These are phyloP conservation scores for Chalaropsis thielavioides DNA, from an alignment of 2,329 filamentous ascomycete species.

Conservation along the genomic window DNA sequence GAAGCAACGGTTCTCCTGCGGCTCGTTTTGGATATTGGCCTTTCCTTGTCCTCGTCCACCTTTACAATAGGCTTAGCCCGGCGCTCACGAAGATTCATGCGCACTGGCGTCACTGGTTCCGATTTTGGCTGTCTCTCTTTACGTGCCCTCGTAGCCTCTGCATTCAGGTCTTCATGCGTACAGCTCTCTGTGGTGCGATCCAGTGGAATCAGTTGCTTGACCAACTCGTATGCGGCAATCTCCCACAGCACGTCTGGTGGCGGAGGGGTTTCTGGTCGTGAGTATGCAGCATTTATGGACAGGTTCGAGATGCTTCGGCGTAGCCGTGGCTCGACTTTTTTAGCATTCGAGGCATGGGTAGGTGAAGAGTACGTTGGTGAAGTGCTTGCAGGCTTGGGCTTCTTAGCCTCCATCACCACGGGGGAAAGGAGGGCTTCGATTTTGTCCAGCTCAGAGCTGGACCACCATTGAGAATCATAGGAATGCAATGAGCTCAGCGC, in stretches of 20 bases:
- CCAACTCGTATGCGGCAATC: slow-evolving; percentile 67
- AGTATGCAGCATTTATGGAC: slow-evolving; percentile 26
- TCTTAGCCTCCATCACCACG: slow-evolving; percentile 34
- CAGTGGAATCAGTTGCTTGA: slow-evolving; percentile 64
- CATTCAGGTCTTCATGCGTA: slow-evolving; percentile 62
- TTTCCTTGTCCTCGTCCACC: slow-evolving; percentile 31
- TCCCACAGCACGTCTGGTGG: slow-evolving; percentile 76
- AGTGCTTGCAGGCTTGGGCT: slow-evolving; percentile 37
- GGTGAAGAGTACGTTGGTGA: slow-evolving; percentile 69
- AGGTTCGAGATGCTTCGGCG: slow-evolving; percentile 44
- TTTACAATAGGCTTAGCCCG: slow-evolving; percentile 44
- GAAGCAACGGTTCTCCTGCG: slow-evolving; percentile 46
- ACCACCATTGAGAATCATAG: slow-evolving; percentile 63
- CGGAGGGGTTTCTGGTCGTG: slow-evolving; percentile 46
- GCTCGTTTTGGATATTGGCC: slow-evolving; percentile 26
- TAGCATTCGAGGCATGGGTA: slow-evolving; percentile 75
- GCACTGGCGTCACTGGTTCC: slow-evolving; percentile 25
- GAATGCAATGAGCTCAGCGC: slow-evolving; percentile 25
- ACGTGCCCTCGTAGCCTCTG: slow-evolving; percentile 47
- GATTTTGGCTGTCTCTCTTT: slow-evolving; percentile 47
- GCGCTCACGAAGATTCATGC: slow-evolving; percentile 61
- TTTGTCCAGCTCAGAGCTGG: slow-evolving; percentile 46
- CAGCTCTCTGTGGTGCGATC: slow-evolving; percentile 63
- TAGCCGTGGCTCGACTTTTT: slow-evolving; percentile 55
- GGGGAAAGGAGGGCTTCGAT: slow-evolving; percentile 47